A percentile compares a stretch with the other conserved stretches of the same genome.
These are phyloP conservation scores for Saccharomycopsis hybrid DNA, from an alignment of 1,139 yeast species.

Conservation along the genomic window DNA sequence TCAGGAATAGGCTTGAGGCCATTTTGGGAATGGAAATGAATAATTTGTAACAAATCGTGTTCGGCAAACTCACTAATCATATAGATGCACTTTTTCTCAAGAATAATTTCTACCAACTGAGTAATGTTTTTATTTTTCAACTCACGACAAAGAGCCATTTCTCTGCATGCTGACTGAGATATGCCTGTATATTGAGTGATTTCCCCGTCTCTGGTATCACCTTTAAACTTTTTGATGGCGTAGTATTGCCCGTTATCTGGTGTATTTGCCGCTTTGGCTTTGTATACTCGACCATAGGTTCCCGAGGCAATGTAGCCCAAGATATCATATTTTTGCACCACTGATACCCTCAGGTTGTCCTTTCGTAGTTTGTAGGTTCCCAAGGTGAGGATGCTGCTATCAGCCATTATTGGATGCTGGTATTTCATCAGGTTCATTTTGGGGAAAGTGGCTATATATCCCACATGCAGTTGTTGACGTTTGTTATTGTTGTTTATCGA, in stretches of 20 bases:
- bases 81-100: constrained; percentile 86
- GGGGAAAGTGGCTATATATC: no score
- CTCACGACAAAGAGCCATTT: constrained; percentile 92
- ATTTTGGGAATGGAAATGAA: constrained; percentile 90
- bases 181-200: constrained; percentile 87
- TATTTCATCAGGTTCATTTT: constrained; percentile 3
- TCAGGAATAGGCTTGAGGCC: constrained; percentile 75
- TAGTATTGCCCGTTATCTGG: constrained; percentile 29
- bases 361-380: constrained; percentile 71
- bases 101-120: constrained; percentile 71
- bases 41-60: constrained; percentile 87
- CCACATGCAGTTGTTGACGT: no score
- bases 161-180: constrained; percentile 93
- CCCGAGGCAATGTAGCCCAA: constrained; percentile 98
- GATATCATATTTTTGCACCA: constrained; percentile 75
- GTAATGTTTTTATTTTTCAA: constrained; percentile 74
- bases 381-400: constrained; percentile 59
- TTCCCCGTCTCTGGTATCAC: constrained; percentile 86
- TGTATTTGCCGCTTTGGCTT: constrained; percentile 56
- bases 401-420: constrained; percentile 53
- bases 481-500: no score
- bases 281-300: constrained; percentile 94
- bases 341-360: constrained; percentile 63
- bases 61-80: constrained; percentile 96
- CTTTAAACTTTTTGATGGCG: constrained; percentile 95